Evolutionary conservation across 1,284 basidiomycete genomes (phyloP), one percentile per base, ranked within the genome.

Genomic region (Chalciporus sp.): DNA sequence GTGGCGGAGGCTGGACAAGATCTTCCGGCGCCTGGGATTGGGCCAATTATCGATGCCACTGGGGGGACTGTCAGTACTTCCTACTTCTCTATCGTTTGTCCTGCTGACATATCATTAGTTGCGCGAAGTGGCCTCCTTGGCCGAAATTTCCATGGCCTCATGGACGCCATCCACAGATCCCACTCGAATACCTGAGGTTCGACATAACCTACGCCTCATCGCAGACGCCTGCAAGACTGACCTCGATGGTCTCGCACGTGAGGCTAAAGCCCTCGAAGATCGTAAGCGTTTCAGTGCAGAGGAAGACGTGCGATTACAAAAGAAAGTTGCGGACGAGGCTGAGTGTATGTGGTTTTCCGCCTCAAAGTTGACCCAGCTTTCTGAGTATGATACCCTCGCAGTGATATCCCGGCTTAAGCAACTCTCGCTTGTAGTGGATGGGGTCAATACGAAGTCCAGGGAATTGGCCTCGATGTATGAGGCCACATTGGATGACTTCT

Each of bases 31-130:
- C 62, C 85, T 4, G 85, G 86, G 1, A 71, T 94, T 44, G 94
- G 93, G 3, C 84, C 88, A 61, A 95, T 98, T 31, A 90, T 97
- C 50, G 95, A 98, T 71, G 92, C 95, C n/a, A 92, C 93, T 14
- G 92, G 95, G 40, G 90, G 91, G 55, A 91, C 91, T 61, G 92
- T 95, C 68, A 57, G 88, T 71, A 14, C 14, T 39, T 52, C 19
- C 37, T 29, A 50, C 44, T 33, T 23, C 42, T 49, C 31, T 27
- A 41, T 50, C 33, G 31, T 47, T 27, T 37, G 53, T 16, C 58
- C 47, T 49, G 52, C 44, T 62, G 47, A 58, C 47, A 33, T 58
- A n/a, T 39, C 46, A 51, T 26, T 60, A 94, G 90, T 84, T 87
- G 23, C 82, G 89, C 39, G 91, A 95, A 71, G 84, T 96, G 7